Evolutionary conservation across 179 eudicot species (phyloP).

Genomic region (Amaranthus tricolor): DNA sequence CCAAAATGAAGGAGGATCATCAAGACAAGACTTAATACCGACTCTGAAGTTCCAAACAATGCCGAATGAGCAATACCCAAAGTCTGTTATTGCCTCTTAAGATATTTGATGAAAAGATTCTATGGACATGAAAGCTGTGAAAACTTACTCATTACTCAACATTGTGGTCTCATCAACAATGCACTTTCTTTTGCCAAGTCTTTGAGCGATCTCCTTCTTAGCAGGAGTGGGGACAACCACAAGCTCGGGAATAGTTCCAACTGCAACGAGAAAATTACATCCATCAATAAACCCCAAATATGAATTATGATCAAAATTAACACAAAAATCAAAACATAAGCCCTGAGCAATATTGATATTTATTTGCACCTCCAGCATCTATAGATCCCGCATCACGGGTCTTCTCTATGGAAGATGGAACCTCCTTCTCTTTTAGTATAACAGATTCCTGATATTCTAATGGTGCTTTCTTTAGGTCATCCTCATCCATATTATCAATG

Average conservation of each 20-base stretch:
- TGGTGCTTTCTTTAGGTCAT: slow-evolving; percentile 19
- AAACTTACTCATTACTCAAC: slow-evolving; percentile 59
- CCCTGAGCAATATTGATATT: neutral
- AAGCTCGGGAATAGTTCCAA: slow-evolving; percentile 35
- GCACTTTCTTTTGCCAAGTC: slow-evolving; percentile 57
- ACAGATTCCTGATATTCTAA: slow-evolving; percentile 30
- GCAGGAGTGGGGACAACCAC: slow-evolving; percentile 66
- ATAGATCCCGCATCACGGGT: slow-evolving; percentile 36
- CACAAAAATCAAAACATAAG: neutral
- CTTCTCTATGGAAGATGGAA: slow-evolving; percentile 34
- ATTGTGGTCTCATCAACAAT: slow-evolving; percentile 38
- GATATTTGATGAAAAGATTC: neutral
- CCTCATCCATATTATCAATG: slow-evolving; percentile 27
- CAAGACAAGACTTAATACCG: neutral
- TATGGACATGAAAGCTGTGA: slow-evolving; percentile 2
- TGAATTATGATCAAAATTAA: no score
- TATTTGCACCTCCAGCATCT: slow-evolving; percentile 40
- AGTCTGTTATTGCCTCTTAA: neutral
- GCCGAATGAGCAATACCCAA: neutral
- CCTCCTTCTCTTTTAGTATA: slow-evolving; percentile 22
- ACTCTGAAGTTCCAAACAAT: neutral
- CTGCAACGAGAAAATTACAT: slow-evolving; percentile 30
- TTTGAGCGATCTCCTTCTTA: slow-evolving; percentile 42
- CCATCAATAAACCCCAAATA: no score
- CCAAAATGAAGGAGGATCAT: neutral